phyloP scores from a whole-genome alignment of 2,329 filamentous ascomycete species.

The Dendryphion nanum region DNA sequence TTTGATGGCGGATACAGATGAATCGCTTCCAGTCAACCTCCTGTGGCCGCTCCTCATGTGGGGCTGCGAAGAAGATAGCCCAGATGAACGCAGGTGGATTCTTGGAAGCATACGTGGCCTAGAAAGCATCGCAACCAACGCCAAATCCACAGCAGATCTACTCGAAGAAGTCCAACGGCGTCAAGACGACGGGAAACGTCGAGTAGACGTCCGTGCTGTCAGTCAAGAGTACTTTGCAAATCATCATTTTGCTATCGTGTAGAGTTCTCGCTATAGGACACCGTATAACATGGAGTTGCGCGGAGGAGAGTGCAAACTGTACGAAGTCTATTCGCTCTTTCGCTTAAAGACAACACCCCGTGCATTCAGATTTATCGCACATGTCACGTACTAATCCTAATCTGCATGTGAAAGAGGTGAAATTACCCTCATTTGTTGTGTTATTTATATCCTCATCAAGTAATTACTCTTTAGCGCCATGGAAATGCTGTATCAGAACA shows the following conservation, averaged over 20 bases:
- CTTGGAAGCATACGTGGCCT: constrained; percentile 46
- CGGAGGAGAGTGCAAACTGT: too few relatives aligned
- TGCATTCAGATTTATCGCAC: too few relatives aligned
- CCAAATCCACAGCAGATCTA: constrained; percentile 40
- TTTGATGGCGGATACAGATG: constrained; percentile 46
- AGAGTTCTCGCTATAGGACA: too few relatives aligned
- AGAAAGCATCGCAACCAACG: constrained; percentile 41
- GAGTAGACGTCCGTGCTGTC: constrained; percentile 41
- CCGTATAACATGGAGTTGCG: too few relatives aligned
- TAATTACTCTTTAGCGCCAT: too few relatives aligned
- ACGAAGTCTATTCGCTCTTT: too few relatives aligned
- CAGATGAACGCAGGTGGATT: constrained; percentile 52
- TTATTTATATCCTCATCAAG: too few relatives aligned
- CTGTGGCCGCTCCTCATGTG: constrained; percentile 59
- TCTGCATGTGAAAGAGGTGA: too few relatives aligned
- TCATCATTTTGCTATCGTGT: constrained; percentile 55
- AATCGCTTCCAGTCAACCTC: constrained; percentile 55
- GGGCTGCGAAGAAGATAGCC: constrained; percentile 55
- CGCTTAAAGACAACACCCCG: too few relatives aligned
- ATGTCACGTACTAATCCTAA: too few relatives aligned
- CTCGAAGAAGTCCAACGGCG: constrained; percentile 39
- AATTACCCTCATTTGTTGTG: too few relatives aligned
- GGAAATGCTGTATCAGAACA: too few relatives aligned
- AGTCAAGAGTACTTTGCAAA: constrained; percentile 49
- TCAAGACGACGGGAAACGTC: constrained; percentile 36